phyloP scores from a whole-genome alignment of 805 yeast genomes.

The Candida coleopterorum region DNA sequence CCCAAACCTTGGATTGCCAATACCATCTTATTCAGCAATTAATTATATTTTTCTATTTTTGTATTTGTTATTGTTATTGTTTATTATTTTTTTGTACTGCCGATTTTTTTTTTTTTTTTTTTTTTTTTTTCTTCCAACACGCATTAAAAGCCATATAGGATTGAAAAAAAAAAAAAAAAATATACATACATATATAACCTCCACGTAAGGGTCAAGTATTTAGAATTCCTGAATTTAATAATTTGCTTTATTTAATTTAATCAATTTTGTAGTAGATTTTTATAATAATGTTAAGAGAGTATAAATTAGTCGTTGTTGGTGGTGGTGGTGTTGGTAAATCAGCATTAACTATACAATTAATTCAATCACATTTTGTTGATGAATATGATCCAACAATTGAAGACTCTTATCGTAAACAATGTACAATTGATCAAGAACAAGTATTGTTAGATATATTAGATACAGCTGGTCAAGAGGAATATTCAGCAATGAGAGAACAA shows the following conservation, averaged over 20 bases:
- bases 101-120: background rate
- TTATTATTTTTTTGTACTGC: too few relatives aligned
- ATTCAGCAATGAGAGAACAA: slow-evolving; percentile 79
- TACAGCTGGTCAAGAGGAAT: slow-evolving; percentile 98
- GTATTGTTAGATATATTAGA: slow-evolving; percentile 82
- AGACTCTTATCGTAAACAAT: slow-evolving; percentile 83
- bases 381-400: slow-evolving; percentile 99
- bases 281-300: slow-evolving; percentile 54
- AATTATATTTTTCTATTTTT: too few relatives aligned
- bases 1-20: too few relatives aligned
- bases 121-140: background rate
- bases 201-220: too few relatives aligned
- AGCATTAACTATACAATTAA: slow-evolving; percentile 90
- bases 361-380: slow-evolving; percentile 92
- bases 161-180: background rate
- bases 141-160: background rate
- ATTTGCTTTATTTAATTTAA: background rate
- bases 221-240: too few relatives aligned
- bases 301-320: slow-evolving; percentile 92
- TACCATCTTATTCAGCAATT: too few relatives aligned
- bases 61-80: too few relatives aligned
- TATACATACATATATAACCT: too few relatives aligned
- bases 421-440: slow-evolving; percentile 74
- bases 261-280: too few relatives aligned
- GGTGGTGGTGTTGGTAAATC: slow-evolving; percentile 98